Conservation (phyloP, 805 yeast species). For the Wickerhamomyces bisporus region DNA sequence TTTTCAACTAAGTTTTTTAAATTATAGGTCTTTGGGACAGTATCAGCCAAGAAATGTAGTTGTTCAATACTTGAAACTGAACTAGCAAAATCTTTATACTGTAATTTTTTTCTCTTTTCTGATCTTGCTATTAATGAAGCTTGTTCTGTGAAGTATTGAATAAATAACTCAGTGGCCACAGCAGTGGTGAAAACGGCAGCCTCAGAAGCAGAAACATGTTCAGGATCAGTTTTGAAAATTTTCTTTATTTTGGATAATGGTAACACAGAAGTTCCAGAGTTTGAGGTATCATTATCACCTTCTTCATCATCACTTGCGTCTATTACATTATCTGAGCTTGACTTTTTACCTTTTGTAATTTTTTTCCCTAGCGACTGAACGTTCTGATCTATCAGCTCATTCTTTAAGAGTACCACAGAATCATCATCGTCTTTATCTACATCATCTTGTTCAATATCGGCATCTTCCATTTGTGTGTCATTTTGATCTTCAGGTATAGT, state of each 20-base stretch:
- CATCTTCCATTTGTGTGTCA: slow-evolving; percentile 10
- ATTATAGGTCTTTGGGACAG: slow-evolving; percentile 60
- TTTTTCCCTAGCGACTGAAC: no score
- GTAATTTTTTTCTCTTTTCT: slow-evolving; percentile 63
- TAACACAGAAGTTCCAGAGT: slow-evolving; percentile 32
- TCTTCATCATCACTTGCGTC: slow-evolving; percentile 2
- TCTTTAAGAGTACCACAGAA: not conserved
- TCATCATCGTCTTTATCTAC: slow-evolving; percentile 8
- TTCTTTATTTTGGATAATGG: slow-evolving; percentile 69
- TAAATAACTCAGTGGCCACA: slow-evolving; percentile 72
- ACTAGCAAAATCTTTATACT: slow-evolving; percentile 62
- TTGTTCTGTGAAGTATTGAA: slow-evolving; percentile 65
- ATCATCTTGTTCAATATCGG: slow-evolving; percentile 8
- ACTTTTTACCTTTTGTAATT: not conserved
- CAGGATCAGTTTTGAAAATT: slow-evolving; percentile 73
- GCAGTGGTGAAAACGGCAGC: slow-evolving; percentile 72
- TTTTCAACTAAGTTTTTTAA: slow-evolving; percentile 42
- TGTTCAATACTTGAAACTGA: slow-evolving; percentile 58
- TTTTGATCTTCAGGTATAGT: slow-evolving; percentile 13
- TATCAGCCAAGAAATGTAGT: slow-evolving; percentile 55
- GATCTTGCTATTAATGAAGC: slow-evolving; percentile 61
- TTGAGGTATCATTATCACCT: slow-evolving; percentile 14
- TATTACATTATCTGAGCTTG: not conserved
- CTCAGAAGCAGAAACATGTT: slow-evolving; percentile 59
- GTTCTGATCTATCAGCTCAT: not conserved